Percentiles rank a stretch among this genome's conserved stretches.
These are phyloP conservation scores for Triadica sebifera DNA, from an alignment of 345 rosid species.

Conservation along the genomic window DNA sequence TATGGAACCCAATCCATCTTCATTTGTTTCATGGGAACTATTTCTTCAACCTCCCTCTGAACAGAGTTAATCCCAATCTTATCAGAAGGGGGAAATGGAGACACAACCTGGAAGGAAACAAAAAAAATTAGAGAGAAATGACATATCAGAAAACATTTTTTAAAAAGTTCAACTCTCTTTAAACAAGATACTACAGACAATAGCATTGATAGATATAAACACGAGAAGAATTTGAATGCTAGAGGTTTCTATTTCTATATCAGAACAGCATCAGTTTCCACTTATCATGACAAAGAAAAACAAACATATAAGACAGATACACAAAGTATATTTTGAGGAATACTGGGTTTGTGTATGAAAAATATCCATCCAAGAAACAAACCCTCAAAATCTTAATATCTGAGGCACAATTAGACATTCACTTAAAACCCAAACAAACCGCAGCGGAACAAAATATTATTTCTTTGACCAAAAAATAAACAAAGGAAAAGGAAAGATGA, in stretches of 20 bases:
- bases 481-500: not conserved
- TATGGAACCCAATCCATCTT: slow-evolving; percentile 99
- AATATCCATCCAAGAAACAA: not conserved
- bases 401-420: not conserved
- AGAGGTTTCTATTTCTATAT: not conserved
- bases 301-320: not conserved
- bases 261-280: not conserved
- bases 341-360: not conserved
- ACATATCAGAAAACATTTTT: not conserved
- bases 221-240: not conserved
- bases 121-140: slow-evolving; percentile 3
- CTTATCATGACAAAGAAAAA: not conserved
- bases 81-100: slow-evolving; percentile 96
- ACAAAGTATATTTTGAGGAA: not conserved
- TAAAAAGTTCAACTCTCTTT: not conserved
- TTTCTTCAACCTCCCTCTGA: slow-evolving; percentile 93
- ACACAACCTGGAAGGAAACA: slow-evolving; percentile 53
- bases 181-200: not conserved
- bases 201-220: not conserved
- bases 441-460: not conserved
- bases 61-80: slow-evolving; percentile 94
- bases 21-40: slow-evolving; percentile 97
- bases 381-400: not conserved
- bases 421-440: not conserved
- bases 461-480: not conserved